Conservation (phyloP, 169 alveolate species). For the Toxoplasma gondii region DNA sequence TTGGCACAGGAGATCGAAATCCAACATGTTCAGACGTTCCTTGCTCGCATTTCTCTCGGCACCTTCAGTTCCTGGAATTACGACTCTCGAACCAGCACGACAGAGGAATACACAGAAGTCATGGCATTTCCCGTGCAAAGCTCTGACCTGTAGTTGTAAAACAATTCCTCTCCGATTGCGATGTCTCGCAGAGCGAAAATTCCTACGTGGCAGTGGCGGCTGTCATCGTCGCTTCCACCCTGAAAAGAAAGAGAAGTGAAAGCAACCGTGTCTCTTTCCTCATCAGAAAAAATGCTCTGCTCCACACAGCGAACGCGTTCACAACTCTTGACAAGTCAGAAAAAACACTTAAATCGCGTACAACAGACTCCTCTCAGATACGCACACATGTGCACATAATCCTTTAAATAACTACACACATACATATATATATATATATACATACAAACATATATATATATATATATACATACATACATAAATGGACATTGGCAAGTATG, state of each 20-base stretch:
- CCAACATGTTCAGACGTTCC: too few relatives aligned
- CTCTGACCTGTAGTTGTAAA: constrained; percentile 60
- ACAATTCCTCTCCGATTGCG: constrained; percentile 63
- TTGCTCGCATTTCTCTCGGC: too few relatives aligned
- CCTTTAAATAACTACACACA: background rate
- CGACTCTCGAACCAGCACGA: background rate
- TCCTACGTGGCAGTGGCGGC: constrained; percentile 54
- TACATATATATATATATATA: background rate
- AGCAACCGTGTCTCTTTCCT: background rate
- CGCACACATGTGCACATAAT: too few relatives aligned
- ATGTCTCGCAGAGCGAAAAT: constrained; percentile 63
- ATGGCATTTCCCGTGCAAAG: background rate
- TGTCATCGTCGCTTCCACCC: constrained; percentile 66
- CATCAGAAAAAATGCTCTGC: too few relatives aligned
- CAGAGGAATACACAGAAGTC: background rate
- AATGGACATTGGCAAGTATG: too few relatives aligned
- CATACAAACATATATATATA: background rate
- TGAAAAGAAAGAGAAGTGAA: constrained; percentile 2
- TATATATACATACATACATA: background rate
- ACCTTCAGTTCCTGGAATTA: too few relatives aligned
- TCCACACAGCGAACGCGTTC: background rate
- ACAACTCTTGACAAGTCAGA: too few relatives aligned
- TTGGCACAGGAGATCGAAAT: too few relatives aligned
- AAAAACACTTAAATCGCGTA: too few relatives aligned
- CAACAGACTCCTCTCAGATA: too few relatives aligned